Conservation (phyloP, 768 basidiomycete species). For the Lentinula detonsa region DNA sequence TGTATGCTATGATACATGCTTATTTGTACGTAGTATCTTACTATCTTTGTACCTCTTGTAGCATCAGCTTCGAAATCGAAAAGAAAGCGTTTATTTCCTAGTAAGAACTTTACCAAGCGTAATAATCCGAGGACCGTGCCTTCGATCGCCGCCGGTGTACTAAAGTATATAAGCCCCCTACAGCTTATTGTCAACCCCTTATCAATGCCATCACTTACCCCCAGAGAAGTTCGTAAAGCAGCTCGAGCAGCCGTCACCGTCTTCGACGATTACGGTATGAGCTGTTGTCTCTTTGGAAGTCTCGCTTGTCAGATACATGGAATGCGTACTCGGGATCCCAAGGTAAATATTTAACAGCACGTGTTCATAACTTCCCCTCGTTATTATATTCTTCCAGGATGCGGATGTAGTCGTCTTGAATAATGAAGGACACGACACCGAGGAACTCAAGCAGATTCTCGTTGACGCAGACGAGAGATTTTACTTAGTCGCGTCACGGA, state of each 20-base stretch:
- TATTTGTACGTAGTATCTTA: not conserved
- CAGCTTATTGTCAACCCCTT: too few relatives aligned
- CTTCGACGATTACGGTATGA: not conserved
- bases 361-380: not conserved
- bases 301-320: conserved; percentile 1
- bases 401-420: not conserved
- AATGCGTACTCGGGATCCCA: not conserved
- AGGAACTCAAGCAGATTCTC: not conserved
- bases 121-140: too few relatives aligned
- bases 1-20: not conserved
- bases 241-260: not conserved
- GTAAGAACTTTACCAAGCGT: too few relatives aligned
- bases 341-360: not conserved
- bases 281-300: conserved; percentile 6
- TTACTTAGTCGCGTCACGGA: not conserved
- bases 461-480: not conserved
- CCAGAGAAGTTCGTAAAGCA: conserved; percentile 5
- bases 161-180: too few relatives aligned
- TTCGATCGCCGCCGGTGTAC: too few relatives aligned
- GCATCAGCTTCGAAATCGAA: not conserved
- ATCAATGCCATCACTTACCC: not conserved
- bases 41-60: not conserved
- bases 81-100: too few relatives aligned
- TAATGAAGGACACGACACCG: not conserved
- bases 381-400: not conserved